Evolutionary conservation across 1,139 yeast genomes (phyloP), one percentile per base, ranked within the genome.

Genomic region (Taphrina populina): DNA sequence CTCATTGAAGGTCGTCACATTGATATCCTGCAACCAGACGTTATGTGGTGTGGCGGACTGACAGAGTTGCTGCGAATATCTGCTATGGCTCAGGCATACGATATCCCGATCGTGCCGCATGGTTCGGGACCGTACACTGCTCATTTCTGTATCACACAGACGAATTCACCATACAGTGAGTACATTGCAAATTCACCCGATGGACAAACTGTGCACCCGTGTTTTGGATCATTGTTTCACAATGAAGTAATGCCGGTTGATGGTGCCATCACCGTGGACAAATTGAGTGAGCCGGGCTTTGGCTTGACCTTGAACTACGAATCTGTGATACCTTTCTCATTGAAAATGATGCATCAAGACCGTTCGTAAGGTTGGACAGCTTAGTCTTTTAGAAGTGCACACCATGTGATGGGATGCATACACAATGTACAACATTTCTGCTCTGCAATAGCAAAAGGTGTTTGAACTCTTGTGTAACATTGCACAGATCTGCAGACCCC

Each of bases 21-120:
- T 53, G 78, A 74, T 62, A 75, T 76, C 59, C 66, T 76, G 56
- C 79, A 76, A 63, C 79, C 79, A 17, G 79, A 76, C 63, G 75
- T 76, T 52, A 76, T 76, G 79, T 76, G 79, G 79, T 76, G 75
- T 58, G 79, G 79, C 45, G 78, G 79, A 32, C 63, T 75, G 68
- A 75, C 79, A 24, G 79, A 75, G 65, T 65, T 74, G 37, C 66
- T 75, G 57, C 72, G 74, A 62, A 69, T 76, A 40, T 73, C 77
- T 49, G 73, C 72, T 19, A 78, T 75, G 63, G 79, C 78, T 24
- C 77, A 76, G 55, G 78, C 79, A 21, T 76, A 76, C 61, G 79
- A 76, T 61, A 73, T 75, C 44, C 79, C 79, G 24, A 76, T 76
- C 44, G 79, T 76, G 54, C 78, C 78, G 35, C 79, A 76, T 62